Conservation (phyloP, 164 flowering plant species). For the Stephania cephalantha region DNA sequence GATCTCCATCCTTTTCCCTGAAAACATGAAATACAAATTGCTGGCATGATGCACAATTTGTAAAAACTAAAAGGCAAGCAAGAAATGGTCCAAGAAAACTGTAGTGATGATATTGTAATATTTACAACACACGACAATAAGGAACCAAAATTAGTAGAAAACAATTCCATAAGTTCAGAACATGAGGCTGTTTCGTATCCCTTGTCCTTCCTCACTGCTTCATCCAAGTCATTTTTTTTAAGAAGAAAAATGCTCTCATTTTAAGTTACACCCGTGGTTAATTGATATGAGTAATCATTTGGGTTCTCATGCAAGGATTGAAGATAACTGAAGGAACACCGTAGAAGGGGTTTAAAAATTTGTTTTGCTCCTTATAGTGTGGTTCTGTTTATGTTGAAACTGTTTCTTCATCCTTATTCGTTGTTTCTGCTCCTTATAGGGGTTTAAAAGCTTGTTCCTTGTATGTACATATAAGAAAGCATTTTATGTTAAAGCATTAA, state of each 20-base stretch:
- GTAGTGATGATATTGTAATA: not conserved
- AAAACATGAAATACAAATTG: not conserved
- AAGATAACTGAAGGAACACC: not conserved
- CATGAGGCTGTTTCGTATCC: not conserved
- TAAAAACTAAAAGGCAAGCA: not conserved
- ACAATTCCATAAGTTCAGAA: not conserved
- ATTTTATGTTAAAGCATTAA: not conserved
- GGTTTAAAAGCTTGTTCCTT: not conserved
- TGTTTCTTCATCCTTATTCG: no score
- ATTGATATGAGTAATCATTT: no score
- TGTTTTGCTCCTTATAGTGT: no score
- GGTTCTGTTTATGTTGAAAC: no score
- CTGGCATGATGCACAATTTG: not conserved
- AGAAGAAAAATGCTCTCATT: no score
- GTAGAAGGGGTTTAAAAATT: no score
- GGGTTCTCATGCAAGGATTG: not conserved
- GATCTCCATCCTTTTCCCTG: constrained; percentile 83
- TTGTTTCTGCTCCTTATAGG: no score
- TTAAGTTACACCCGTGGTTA: no score
- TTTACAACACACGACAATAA: not conserved
- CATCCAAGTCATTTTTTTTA: not conserved
- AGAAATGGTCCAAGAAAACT: not conserved
- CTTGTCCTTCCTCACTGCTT: not conserved
- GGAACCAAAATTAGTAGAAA: not conserved
- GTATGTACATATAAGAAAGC: not conserved